These are phyloP conservation scores for Balakata baccata DNA, from an alignment of 345 rosid species.

Conservation along the genomic window DNA sequence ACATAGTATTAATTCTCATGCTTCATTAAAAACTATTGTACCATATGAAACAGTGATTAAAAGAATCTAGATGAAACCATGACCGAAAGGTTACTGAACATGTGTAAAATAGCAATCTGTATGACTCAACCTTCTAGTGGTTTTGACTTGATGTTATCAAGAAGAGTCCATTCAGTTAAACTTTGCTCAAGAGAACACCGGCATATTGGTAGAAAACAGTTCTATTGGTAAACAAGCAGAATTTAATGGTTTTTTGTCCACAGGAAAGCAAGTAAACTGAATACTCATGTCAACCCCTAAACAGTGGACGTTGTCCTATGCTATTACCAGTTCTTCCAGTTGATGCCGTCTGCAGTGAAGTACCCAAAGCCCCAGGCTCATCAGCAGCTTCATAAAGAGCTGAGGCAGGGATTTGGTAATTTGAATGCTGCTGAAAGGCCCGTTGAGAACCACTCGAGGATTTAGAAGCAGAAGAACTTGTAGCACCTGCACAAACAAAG, in stretches of 20 bases:
- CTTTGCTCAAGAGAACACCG: neutral
- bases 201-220: neutral
- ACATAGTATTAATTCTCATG: neutral
- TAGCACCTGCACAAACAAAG: conserved; percentile 38
- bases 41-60: neutral
- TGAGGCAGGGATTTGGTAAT: conserved; percentile 83
- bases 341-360: conserved; percentile 35
- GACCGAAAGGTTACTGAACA: neutral
- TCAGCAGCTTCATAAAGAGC: conserved; percentile 70
- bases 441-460: conserved; percentile 40
- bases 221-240: neutral
- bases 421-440: conserved; percentile 49
- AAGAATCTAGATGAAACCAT: conserved; percentile 1
- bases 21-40: neutral
- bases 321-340: conserved; percentile 44
- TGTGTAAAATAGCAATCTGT: neutral
- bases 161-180: neutral
- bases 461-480: conserved; percentile 43
- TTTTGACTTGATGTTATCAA: neutral
- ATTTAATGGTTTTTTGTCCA: neutral
- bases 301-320: conserved; percentile 16
- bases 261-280: neutral
- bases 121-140: too few species aligned
- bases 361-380: conserved; percentile 39
- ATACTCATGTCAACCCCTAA: neutral